phyloP scores from a whole-genome alignment of 2,329 filamentous ascomycete species.

The Hymenoscyphus occultus region DNA sequence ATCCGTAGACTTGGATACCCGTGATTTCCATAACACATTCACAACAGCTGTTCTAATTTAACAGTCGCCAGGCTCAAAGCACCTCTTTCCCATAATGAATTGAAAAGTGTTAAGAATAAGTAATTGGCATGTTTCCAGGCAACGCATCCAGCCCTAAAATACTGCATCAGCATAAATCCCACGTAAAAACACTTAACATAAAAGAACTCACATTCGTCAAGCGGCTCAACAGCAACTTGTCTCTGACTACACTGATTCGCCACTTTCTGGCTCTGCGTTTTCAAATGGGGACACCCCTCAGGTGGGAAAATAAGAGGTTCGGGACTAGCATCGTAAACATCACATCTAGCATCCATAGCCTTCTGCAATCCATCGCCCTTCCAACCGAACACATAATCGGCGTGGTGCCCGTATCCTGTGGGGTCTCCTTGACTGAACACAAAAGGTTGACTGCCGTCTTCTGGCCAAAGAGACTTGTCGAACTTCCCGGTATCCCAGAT shows the following conservation, averaged over 20 bases:
- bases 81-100: not conserved
- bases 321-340: constrained; percentile 41
- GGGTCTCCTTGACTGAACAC: constrained; percentile 43
- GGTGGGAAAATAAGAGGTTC: constrained; percentile 11
- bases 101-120: not conserved
- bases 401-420: constrained; percentile 13
- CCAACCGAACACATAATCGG: constrained; percentile 14
- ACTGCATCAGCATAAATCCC: not conserved
- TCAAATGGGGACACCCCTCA: constrained; percentile 42
- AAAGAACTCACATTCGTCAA: constrained; percentile 45
- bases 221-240: constrained; percentile 47
- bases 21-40: too few species aligned
- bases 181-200: not conserved
- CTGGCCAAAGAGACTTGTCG: constrained; percentile 44
- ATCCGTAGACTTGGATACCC: too few species aligned
- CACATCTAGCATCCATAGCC: constrained; percentile 30
- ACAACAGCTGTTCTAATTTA: too few species aligned
- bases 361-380: constrained; percentile 12
- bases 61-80: too few species aligned
- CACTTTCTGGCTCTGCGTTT: constrained; percentile 42
- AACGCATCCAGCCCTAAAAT: constrained; percentile 1
- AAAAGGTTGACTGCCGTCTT: constrained; percentile 44
- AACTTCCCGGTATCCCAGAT: constrained; percentile 46
- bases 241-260: constrained; percentile 47
- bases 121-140: constrained; percentile 5